Base-by-base conservation (phyloP, 768 basidiomycete species). In the Lactarius hengduanensis region DNA sequence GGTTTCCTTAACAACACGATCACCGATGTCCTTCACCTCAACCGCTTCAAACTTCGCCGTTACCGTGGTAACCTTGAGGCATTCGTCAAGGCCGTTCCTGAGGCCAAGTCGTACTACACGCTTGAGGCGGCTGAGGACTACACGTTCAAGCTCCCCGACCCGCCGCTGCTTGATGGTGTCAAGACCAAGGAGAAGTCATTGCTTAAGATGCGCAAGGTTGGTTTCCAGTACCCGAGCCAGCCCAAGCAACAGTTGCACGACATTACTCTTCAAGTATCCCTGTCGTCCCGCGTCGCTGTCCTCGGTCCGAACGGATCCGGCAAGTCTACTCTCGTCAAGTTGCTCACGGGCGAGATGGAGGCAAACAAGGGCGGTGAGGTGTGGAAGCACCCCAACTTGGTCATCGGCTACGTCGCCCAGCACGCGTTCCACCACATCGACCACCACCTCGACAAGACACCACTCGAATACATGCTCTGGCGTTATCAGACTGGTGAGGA, bases 371-470 rank as follows among this genome's bases (percentile, higher is more conserved):
- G 92, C 69, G 96, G 96, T 84, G 93, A 95, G 80, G 89, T 91
- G 80, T 98, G 96, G 96, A 98, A 96, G 83, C 96, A 98, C 82
- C 96, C 96, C 69, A 98, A 98, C 86, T 84, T 98, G 86, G 96
- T 98, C 81, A 96, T 98, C 70, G 96, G 96, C 75, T 98, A 98
- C 81, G 96, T 98, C 71, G 96, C 96, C 50, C 96, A 98, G 80
- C 96, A 98, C 79, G 96, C 96, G 68, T 98, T 98, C 95, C 96
- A 98, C 84, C 96, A 98, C 79, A 98, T 98, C 75, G 96, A 98
- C 78, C 81, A 94, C 78, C 96, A 98, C 76, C 92, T 98, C 76
- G 96, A 98, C 85, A 96, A 95, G 86, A 98, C 96, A 16, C 93
- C 96, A 59, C 89, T 98, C 73, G 96, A 98, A 82, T 98, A 98